Evolutionary conservation across 805 yeast genomes (phyloP), one percentile per base, ranked within the genome.

Genomic region (Lipomyces kockii): DNA sequence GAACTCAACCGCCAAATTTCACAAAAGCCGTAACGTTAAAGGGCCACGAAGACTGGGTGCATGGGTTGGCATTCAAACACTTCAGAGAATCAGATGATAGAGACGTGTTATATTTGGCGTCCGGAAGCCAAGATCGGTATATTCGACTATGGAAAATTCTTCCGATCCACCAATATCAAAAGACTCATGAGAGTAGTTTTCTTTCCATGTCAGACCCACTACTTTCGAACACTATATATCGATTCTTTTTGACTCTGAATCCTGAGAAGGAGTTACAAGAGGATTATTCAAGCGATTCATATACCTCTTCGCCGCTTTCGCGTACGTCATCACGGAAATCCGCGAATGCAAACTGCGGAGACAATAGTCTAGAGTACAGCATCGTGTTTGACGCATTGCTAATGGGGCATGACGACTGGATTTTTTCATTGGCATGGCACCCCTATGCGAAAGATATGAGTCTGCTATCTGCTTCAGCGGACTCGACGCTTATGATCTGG

Each of bases 381-480:
- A 83, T 92, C 61, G 86, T 86, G 71, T 92, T 93, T 75, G 99
- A 96, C 75, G 97, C 99, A 0, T 84, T 95, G 67, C 86, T 95
- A 32, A 89, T 95, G 89, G 99, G 99, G 7, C 99, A 95, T 78
- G 99, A 95, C 76, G 99, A 95, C 77, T 95, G 99, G 99, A 88
- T 96, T 32, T 86, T 94, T 2, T 87, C 91, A 9, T 81, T 95
- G 58, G 81, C 83, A 64, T 95, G 99, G 98, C 91, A 89, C 75
- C 88, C 91, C 2, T 46, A 77, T 77, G 39, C 67, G 12, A 76
- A 80, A 6, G 83, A 85, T 62, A 74, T 86, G 43, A 85, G 85
- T 70, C 80, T 95, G 39, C 78, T 95, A 52, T 91, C 97, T 0
- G 87, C 97, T 0, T 90, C 97, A 56, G 94, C 98, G 0, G 99